These are phyloP conservation scores for Auricularia sp. DNA, from an alignment of 768 basidiomycete species.

Conservation along the genomic window DNA sequence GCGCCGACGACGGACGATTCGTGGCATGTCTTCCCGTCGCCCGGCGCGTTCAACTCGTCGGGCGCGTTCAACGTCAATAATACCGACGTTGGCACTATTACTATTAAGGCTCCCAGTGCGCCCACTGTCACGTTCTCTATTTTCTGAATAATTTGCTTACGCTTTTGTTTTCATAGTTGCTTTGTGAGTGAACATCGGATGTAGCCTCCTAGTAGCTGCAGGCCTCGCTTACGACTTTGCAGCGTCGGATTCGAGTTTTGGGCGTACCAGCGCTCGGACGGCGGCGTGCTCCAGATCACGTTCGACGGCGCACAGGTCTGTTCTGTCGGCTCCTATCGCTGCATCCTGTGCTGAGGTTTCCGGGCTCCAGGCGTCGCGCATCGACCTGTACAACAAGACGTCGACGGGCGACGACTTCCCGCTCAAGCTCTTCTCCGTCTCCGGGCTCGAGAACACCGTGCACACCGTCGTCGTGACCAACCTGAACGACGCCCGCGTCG, in stretches of 20 bases:
- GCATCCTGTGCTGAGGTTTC: not conserved
- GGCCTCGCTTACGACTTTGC: not conserved
- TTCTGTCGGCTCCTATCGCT: not conserved
- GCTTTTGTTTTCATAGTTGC: not conserved
- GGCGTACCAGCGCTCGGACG: conserved; percentile 6
- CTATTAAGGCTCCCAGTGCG: not conserved
- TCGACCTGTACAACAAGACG: conserved; percentile 1
- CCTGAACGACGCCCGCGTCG: conserved; percentile 3
- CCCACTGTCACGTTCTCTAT: not conserved
- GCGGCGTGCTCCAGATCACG: conserved; percentile 3
- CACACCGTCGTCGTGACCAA: conserved; percentile 1
- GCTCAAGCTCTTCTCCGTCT: not conserved
- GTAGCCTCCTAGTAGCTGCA: not conserved
- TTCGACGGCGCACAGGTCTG: conserved; percentile 1
- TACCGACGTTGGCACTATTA: not conserved
- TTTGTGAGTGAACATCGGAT: not conserved
- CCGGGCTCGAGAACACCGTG: not conserved
- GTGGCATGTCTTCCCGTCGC: not conserved
- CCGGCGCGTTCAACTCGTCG: not conserved
- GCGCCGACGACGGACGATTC: not conserved
- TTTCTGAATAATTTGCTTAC: not conserved
- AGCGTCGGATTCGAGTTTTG: conserved; percentile 2
- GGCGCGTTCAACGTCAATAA: not conserved
- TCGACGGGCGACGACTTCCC: not conserved
- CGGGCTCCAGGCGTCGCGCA: not conserved